A percentile compares a stretch with the other conserved stretches of the same genome.
Evolutionary conservation across 1,284 basidiomycete genomes (phyloP).

Genomic region (Phellinidium pouzarii): DNA sequence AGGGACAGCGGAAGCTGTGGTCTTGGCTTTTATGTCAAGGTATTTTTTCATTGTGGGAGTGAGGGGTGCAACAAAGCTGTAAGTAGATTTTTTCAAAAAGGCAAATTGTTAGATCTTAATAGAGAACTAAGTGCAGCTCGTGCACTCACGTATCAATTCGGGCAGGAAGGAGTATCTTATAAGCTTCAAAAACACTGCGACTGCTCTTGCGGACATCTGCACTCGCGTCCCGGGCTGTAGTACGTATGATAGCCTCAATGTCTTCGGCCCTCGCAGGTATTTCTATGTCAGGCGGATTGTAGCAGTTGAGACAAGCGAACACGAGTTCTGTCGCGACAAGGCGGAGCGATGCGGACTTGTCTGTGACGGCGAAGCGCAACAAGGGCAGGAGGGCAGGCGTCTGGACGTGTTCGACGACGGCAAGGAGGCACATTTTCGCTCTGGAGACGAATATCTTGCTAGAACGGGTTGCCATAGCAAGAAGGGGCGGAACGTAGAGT

Average conservation of each 20-base stretch:
- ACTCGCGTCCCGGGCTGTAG: constrained; percentile 67
- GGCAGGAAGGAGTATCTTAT: constrained; percentile 59
- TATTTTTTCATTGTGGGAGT: constrained; percentile 75
- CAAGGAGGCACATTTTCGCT: constrained; percentile 51
- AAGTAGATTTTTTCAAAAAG: too few relatives aligned
- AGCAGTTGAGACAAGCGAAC: constrained; percentile 60
- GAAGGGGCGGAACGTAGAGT: constrained; percentile 60
- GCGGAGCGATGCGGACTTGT: constrained; percentile 65
- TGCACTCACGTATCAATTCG: constrained; percentile 57
- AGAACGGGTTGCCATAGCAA: constrained; percentile 65
- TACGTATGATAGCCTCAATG: constrained; percentile 64
- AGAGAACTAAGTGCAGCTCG: not conserved
- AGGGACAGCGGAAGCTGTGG: not conserved
- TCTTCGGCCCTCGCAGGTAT: constrained; percentile 57
- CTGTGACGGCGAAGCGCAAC: constrained; percentile 50
- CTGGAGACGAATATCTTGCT: constrained; percentile 76
- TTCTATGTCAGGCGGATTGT: constrained; percentile 69
- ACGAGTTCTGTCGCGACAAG: constrained; percentile 58
- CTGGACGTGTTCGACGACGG: constrained; percentile 64
- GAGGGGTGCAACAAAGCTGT: constrained; percentile 66
- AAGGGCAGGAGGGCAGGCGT: constrained; percentile 61
- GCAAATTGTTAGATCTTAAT: not conserved
- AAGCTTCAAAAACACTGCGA: constrained; percentile 69
- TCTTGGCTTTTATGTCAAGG: constrained; percentile 48
- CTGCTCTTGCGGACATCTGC: constrained; percentile 67